Evolutionary conservation across 805 yeast genomes (phyloP).

Genomic region (Vanderwaltozyma yarrowii): DNA sequence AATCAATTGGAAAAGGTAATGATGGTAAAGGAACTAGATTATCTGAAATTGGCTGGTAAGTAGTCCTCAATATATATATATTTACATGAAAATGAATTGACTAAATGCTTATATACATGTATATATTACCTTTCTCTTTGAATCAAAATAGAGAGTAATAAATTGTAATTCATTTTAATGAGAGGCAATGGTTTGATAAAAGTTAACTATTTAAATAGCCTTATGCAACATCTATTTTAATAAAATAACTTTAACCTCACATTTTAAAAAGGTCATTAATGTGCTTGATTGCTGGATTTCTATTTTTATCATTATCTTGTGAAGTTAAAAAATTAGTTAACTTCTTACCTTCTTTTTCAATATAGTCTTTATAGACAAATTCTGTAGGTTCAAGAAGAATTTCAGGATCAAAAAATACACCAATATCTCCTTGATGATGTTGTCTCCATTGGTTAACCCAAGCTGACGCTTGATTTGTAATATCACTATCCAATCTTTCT

Average conservation of each 20-base stretch:
- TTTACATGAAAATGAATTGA: too few relatives aligned
- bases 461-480: conserved; percentile 50
- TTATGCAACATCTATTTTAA: too few relatives aligned
- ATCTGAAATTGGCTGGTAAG: conserved; percentile 44
- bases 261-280: neutral
- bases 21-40: conserved; percentile 31
- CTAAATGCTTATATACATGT: too few relatives aligned
- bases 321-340: neutral
- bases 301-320: neutral
- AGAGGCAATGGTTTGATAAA: too few relatives aligned
- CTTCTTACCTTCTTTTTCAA: conserved; percentile 2
- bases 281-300: neutral
- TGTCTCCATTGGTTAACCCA: conserved; percentile 51
- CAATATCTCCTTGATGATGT: conserved; percentile 46
- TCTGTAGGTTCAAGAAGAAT: conserved; percentile 10
- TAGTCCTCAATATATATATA: too few relatives aligned
- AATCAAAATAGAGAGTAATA: too few relatives aligned
- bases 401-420: conserved; percentile 19
- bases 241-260: too few relatives aligned
- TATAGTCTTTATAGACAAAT: conserved; percentile 12
- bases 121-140: too few relatives aligned
- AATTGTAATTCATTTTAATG: too few relatives aligned
- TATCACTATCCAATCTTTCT: conserved; percentile 33
- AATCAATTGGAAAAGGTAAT: conserved; percentile 31
- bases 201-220: too few relatives aligned